These are phyloP conservation scores for Thymus mandschuricus DNA, from an alignment of 257 asterid species.

Conservation along the genomic window DNA sequence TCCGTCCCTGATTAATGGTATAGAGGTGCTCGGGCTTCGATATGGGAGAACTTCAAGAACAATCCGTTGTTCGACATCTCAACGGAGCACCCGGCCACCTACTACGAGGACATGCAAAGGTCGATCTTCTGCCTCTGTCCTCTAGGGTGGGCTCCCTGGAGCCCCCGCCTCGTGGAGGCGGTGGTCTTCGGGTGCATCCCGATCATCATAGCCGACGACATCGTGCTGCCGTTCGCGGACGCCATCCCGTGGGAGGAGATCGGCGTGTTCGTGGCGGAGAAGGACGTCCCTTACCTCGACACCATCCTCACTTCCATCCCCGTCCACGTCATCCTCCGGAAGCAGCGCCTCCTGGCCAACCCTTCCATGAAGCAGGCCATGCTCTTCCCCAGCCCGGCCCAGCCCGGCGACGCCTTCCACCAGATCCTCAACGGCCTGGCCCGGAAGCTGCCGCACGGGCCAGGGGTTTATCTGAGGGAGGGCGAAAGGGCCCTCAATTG, in stretches of 20 bases:
- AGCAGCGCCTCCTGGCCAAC: conserved; percentile 64
- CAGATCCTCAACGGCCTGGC: conserved; percentile 75
- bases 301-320: conserved; percentile 57
- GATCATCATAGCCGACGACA: conserved; percentile 88
- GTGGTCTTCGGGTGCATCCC: conserved; percentile 88
- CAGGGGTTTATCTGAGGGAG: conserved; percentile 40
- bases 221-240: conserved; percentile 72
- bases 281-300: conserved; percentile 57
- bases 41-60: conserved; percentile 91
- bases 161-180: conserved; percentile 83
- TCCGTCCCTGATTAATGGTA: too few relatives aligned
- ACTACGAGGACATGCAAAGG: conserved; percentile 86
- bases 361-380: conserved; percentile 63
- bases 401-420: conserved; percentile 78
- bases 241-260: conserved; percentile 66
- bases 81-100: conserved; percentile 77
- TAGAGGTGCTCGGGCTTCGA: conserved; percentile 91
- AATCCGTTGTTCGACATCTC: conserved; percentile 85
- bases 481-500: conserved; percentile 43
- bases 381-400: conserved; percentile 66
- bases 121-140: conserved; percentile 86
- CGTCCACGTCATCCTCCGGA: conserved; percentile 53
- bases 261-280: conserved; percentile 51
- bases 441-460: conserved; percentile 54
- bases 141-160: conserved; percentile 95